A percentile compares a stretch with the other conserved stretches of the same genome.
Conservation (phyloP, 1,139 yeast species). For the Wickerhamiella pararugosa region DNA sequence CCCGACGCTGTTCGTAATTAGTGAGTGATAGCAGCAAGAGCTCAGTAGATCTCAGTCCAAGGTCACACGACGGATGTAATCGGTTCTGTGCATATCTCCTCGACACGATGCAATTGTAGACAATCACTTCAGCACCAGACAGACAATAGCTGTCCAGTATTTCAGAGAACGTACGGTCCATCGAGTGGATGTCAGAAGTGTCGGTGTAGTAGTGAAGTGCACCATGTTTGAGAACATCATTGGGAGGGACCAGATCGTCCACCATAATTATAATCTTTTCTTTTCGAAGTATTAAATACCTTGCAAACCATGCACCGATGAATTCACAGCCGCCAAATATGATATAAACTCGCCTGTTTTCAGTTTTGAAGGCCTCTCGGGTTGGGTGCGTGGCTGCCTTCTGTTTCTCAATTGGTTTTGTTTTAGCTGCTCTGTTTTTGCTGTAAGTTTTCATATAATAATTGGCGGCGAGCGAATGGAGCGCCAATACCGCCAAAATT, state of each 20-base stretch:
- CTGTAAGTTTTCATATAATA: constrained; percentile 4
- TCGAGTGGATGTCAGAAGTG: constrained; percentile 11
- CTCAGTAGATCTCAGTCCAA: constrained; percentile 14
- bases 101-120: constrained; percentile 14
- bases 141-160: constrained; percentile 2
- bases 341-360: constrained; percentile 14
- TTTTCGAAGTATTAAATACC: constrained; percentile 20
- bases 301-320: constrained; percentile 23
- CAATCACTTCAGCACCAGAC: constrained; percentile 8
- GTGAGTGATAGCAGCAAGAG: constrained; percentile 8
- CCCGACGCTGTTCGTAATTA: not conserved
- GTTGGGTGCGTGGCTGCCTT: constrained; percentile 10
- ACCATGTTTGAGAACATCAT: constrained; percentile 19
- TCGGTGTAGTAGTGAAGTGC: constrained; percentile 14
- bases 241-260: constrained; percentile 17
- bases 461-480: constrained; percentile 1
- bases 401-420: constrained; percentile 7
- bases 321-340: constrained; percentile 24
- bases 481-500: not conserved
- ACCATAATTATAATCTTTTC: constrained; percentile 15
- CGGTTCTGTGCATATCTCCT: constrained; percentile 12
- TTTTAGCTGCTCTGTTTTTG: not conserved
- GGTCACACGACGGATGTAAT: constrained; percentile 11
- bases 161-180: constrained; percentile 9
- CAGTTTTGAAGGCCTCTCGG: constrained; percentile 9